A percentile compares a stretch with the other conserved stretches of the same genome.
These are phyloP conservation scores for Kingdonia uniflora DNA, from an alignment of 164 flowering plant genomes.

Conservation along the genomic window DNA sequence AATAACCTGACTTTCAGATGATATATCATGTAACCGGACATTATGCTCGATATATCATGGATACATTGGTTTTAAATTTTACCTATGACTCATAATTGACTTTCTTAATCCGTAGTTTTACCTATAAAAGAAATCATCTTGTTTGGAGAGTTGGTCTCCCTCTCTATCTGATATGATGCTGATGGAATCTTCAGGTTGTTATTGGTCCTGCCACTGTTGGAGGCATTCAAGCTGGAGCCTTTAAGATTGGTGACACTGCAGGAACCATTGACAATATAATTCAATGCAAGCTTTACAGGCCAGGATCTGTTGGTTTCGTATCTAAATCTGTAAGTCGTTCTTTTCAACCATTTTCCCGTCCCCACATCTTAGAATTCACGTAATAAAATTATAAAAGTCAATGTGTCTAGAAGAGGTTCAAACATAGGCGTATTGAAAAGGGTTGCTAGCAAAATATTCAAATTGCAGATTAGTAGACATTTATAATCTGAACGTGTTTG, in stretches of 20 bases:
- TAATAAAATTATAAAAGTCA: too few species aligned
- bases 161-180: neutral
- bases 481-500: conserved; percentile 1
- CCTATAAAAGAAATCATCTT: too few species aligned
- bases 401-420: too few species aligned
- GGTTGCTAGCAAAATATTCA: too few species aligned
- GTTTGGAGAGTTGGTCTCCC: too few species aligned
- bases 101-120: neutral
- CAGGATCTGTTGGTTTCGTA: conserved; percentile 99
- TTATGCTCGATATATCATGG: too few species aligned
- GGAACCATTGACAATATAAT: conserved; percentile 92
- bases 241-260: conserved; percentile 92
- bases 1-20: too few species aligned
- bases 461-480: neutral
- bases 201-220: conserved; percentile 99
- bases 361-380: too few species aligned
- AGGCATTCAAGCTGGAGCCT: conserved; percentile 96
- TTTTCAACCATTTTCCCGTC: neutral
- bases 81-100: neutral
- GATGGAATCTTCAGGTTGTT: conserved; percentile 45
- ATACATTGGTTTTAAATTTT: neutral
- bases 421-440: too few species aligned
- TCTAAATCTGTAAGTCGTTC: conserved; percentile 75
- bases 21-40: too few species aligned
- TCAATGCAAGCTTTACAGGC: conserved; percentile 96